Base-by-base conservation (phyloP, 257 asterid species). In the Solanum raphanifolium region DNA sequence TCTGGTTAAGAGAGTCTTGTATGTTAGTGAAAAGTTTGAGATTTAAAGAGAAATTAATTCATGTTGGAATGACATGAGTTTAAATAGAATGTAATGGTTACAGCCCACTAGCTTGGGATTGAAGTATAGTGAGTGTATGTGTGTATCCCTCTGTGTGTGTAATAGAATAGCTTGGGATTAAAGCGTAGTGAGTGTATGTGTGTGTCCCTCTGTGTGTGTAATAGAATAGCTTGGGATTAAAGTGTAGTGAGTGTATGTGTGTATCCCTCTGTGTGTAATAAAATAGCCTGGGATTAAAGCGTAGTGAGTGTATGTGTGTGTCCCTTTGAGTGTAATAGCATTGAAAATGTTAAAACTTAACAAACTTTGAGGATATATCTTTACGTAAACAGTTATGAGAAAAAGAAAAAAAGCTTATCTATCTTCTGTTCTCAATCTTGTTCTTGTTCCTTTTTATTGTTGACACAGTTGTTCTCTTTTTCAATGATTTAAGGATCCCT, bases 401-500 rank as follows among this genome's bases (percentile, higher is more conserved):
- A 5, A n/a, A 85, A 18, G n/a, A 18, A 39, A 41, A 20, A 69
- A 43, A 11, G 34, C 11, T 86, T 86, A 10, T 46, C 7, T 27
- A 43, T 29, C 35, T 84, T n/a, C 41, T 38, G 48, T 25, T 78
- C 7, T 86, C 72, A 55, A 55, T 55, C 10, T 55, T 55, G n/a
- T 11, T 75, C 27, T 48, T 52, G 34, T 73, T n/a, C 74, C 83
- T 52, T 43, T 86, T 48, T 23, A 27, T 15, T 76, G 18, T 39
- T 85, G 79, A 27, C 65, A 16, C 46, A 69, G 13, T 27, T 43
- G 71, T 74, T 86, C 25, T 75, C 9, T 32, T 68, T 32, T 81
- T 13, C 34, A 73, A 3, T 74, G 84, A 55, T 60, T 76, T 84
- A 84, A 97, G 99, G 99, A 97, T 90, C 98, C 99, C 5, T 90